phyloP scores from a whole-genome alignment of 352 stramenopile species.

The Phytophthora fragariaefolia region DNA sequence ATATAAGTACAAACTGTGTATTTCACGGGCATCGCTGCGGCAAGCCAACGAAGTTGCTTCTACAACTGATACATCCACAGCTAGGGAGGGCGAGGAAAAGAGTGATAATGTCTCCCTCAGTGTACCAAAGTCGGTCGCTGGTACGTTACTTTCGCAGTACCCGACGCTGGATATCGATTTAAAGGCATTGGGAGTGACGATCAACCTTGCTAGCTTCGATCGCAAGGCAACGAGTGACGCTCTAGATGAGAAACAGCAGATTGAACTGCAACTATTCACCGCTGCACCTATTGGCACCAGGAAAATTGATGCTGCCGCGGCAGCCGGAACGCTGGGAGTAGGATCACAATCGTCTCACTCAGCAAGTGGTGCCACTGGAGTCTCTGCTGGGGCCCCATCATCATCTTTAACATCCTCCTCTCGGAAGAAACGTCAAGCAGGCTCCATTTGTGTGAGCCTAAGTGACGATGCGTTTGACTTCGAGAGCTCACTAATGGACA shows the following conservation, averaged over 20 bases:
- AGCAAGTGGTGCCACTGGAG: slow-evolving; percentile 26
- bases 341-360: slow-evolving; percentile 40
- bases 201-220: slow-evolving; percentile 64
- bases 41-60: slow-evolving; percentile 70
- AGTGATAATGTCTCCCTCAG: slow-evolving; percentile 19
- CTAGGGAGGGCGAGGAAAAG: slow-evolving; percentile 20
- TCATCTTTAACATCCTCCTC: slow-evolving; percentile 31
- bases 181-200: slow-evolving; percentile 59
- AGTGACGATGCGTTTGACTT: slow-evolving; percentile 68
- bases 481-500: slow-evolving; percentile 68
- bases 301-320: slow-evolving; percentile 46
- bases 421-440: slow-evolving; percentile 35
- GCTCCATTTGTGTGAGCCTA: slow-evolving; percentile 33
- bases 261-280: slow-evolving; percentile 87
- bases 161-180: slow-evolving; percentile 66
- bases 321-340: slow-evolving; percentile 27
- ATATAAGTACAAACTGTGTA: slow-evolving; percentile 93
- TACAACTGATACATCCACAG: slow-evolving; percentile 33
- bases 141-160: slow-evolving; percentile 38
- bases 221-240: slow-evolving; percentile 61
- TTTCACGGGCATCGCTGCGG: slow-evolving; percentile 70
- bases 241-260: slow-evolving; percentile 88
- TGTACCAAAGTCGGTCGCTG: slow-evolving; percentile 22
- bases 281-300: slow-evolving; percentile 86
- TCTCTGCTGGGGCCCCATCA: slow-evolving; percentile 20